phyloP scores from a whole-genome alignment of 2,329 filamentous ascomycete species.

The Colletotrichum melonis region DNA sequence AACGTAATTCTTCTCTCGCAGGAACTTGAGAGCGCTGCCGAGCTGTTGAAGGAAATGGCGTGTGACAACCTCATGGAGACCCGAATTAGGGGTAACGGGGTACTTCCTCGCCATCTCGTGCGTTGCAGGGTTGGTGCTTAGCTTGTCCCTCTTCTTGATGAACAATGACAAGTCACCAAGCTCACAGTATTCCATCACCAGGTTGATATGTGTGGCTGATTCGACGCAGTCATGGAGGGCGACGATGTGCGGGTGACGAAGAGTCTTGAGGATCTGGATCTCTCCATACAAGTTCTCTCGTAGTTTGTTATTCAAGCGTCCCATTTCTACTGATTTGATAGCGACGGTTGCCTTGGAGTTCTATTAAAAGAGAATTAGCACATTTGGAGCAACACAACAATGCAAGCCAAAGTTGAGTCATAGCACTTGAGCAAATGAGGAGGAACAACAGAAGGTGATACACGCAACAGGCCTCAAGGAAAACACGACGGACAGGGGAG shows the following conservation, averaged over 20 bases:
- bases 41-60: constrained; percentile 97
- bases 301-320: constrained; percentile 92
- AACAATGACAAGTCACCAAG: constrained; percentile 94
- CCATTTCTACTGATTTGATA: constrained; percentile 95
- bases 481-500: constrained; percentile 36
- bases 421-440: background rate
- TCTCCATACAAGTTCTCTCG: constrained; percentile 96
- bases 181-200: constrained; percentile 99
- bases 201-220: constrained; percentile 87
- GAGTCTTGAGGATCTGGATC: constrained; percentile 92
- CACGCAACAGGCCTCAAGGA: constrained; percentile 3
- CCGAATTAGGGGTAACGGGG: constrained; percentile 82
- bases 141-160: constrained; percentile 91
- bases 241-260: constrained; percentile 97
- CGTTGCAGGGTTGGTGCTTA: constrained; percentile 83
- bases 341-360: constrained; percentile 85
- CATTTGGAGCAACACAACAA: background rate
- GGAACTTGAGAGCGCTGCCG: constrained; percentile 88
- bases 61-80: constrained; percentile 96
- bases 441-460: background rate
- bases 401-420: constrained; percentile 9
- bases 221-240: constrained; percentile 95
- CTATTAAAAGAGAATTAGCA: constrained; percentile 54
- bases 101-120: constrained; percentile 94
- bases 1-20: constrained; percentile 86